Evolutionary conservation across 2,329 filamentous ascomycete genomes (phyloP).

Genomic region (Tolypocladium ophioglossoides): DNA sequence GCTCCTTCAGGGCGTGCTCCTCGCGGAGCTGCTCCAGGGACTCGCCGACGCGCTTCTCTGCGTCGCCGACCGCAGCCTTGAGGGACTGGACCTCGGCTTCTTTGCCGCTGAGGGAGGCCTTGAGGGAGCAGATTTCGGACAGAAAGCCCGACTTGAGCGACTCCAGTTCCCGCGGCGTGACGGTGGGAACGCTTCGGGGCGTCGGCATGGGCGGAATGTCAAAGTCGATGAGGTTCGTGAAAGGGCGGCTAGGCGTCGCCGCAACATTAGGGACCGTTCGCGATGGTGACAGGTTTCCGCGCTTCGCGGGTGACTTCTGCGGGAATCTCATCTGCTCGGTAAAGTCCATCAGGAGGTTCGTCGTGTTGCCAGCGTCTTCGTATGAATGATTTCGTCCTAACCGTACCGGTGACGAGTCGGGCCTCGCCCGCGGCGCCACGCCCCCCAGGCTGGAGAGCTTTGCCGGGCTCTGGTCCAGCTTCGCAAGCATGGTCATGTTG

Average conservation of each 20-base stretch:
- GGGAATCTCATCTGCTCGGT: conserved; percentile 57
- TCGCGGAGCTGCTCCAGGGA: conserved; percentile 76
- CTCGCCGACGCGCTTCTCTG: conserved; percentile 84
- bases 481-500: conserved; percentile 75
- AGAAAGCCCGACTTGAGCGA: conserved; percentile 83
- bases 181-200: conserved; percentile 78
- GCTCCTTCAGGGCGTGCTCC: conserved; percentile 58
- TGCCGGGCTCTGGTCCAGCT: conserved; percentile 55
- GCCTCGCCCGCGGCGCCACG: conserved; percentile 25
- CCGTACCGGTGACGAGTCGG: conserved; percentile 23
- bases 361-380: conserved; percentile 48
- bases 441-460: conserved; percentile 35
- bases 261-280: conserved; percentile 17
- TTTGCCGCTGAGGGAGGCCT: conserved; percentile 81
- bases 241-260: conserved; percentile 39
- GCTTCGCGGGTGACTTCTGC: conserved; percentile 37
- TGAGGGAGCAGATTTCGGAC: conserved; percentile 89
- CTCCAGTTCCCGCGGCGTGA: conserved; percentile 87
- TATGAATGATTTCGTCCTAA: conserved; percentile 21
- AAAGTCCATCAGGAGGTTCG: conserved; percentile 78
- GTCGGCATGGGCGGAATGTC: conserved; percentile 92
- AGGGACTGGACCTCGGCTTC: conserved; percentile 84
- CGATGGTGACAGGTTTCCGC: conserved; percentile 19
- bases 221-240: conserved; percentile 59
- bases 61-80: conserved; percentile 79